Conservation (phyloP, 2,329 filamentous ascomycete genomes). For the Penicillium sp. region DNA sequence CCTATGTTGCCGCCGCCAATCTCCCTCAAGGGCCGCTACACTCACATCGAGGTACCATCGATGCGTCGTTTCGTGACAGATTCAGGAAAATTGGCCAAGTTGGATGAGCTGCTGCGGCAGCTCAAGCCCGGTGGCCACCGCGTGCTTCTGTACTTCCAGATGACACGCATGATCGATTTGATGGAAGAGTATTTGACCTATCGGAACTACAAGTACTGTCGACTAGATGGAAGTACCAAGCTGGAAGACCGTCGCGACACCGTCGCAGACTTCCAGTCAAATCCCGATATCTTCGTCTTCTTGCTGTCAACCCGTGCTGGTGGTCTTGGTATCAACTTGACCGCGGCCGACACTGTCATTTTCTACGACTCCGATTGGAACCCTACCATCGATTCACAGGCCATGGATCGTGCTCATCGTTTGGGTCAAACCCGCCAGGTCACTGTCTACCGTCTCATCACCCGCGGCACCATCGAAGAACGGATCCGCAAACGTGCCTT, state of each 20-base stretch:
- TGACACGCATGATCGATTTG: conserved; percentile 99
- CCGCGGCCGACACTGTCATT: conserved; percentile 94
- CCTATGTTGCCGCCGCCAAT: conserved; percentile 77
- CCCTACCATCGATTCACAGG: conserved; percentile 95
- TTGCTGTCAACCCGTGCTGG: conserved; percentile 91
- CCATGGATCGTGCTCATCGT: conserved; percentile 98
- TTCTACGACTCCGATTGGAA: conserved; percentile 99
- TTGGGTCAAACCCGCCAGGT: conserved; percentile 94
- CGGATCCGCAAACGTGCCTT: conserved; percentile 94
- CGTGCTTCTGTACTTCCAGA: conserved; percentile 98
- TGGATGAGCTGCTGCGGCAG: conserved; percentile 82
- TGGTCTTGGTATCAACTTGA: conserved; percentile 97
- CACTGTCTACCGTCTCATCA: conserved; percentile 96
- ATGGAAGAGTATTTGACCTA: conserved; percentile 99
- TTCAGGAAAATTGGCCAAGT: conserved; percentile 88
- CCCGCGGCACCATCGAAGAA: conserved; percentile 93
- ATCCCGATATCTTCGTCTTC: conserved; percentile 95
- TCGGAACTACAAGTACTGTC: conserved; percentile 98
- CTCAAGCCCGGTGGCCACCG: conserved; percentile 92
- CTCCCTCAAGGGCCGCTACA: conserved; percentile 80
- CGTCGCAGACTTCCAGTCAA: conserved; percentile 92
- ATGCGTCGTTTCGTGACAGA: conserved; percentile 98
- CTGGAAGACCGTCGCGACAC: conserved; percentile 95
- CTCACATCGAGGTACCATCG: conserved; percentile 86
- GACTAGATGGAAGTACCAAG: conserved; percentile 94